These are phyloP conservation scores for Lentinula novae-zelandiae DNA, from an alignment of 1,284 basidiomycete species.

Conservation along the genomic window DNA sequence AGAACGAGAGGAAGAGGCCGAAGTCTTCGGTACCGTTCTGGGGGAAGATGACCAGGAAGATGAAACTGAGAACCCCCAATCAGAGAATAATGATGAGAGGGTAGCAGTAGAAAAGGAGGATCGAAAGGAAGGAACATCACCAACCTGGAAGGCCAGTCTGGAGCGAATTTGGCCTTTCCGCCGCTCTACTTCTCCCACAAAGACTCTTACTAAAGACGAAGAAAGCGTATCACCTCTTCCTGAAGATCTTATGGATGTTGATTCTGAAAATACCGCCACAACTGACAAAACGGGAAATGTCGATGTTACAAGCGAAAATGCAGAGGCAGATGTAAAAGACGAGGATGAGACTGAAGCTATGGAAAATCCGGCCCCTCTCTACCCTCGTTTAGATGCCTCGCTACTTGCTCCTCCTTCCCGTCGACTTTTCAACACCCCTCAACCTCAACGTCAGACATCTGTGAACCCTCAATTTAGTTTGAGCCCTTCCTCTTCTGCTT, in stretches of 20 bases:
- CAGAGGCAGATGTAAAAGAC: background rate
- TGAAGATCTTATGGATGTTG: conserved; percentile 10
- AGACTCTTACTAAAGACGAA: conserved; percentile 13
- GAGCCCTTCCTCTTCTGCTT: background rate
- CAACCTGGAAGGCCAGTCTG: conserved; percentile 29
- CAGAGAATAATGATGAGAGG: conserved; percentile 16
- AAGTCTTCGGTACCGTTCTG: conserved; percentile 27
- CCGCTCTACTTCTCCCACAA: conserved; percentile 23
- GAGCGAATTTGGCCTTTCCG: conserved; percentile 35
- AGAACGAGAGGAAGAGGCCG: conserved; percentile 38
- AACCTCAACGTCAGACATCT: conserved; percentile 17
- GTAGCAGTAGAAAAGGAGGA: conserved; percentile 16
- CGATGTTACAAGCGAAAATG: background rate
- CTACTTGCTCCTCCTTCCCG: background rate
- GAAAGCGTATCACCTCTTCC: conserved; percentile 14
- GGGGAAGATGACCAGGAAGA: conserved; percentile 31
- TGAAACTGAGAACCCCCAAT: conserved; percentile 23
- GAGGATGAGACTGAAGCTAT: conserved; percentile 1
- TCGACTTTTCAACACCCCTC: conserved; percentile 56
- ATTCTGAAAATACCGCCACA: conserved; percentile 8
- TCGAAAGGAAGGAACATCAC: background rate
- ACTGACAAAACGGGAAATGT: background rate
- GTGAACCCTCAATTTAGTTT: conserved; percentile 6
- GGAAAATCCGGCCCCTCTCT: conserved; percentile 1
- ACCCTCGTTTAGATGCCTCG: background rate